Evolutionary conservation across 1,284 basidiomycete species (phyloP).

Genomic region (Hymenochaete sp.): DNA sequence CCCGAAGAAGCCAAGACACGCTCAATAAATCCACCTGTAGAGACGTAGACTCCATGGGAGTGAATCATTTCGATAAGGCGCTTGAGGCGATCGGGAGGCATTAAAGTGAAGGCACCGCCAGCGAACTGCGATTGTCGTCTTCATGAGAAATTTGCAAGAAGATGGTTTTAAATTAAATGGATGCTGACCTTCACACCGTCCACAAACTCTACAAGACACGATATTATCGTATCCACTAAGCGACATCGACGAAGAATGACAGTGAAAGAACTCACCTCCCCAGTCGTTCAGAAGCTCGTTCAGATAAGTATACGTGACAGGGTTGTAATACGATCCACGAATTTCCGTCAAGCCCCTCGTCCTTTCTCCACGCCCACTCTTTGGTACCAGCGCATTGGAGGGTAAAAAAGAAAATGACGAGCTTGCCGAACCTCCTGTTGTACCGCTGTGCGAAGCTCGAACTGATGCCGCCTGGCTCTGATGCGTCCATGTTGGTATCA

Average conservation of each 20-base stretch:
- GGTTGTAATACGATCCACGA: conserved; percentile 33
- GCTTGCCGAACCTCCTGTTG: conserved; percentile 7
- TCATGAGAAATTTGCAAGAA: too few relatives aligned
- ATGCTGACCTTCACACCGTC: conserved; percentile 34
- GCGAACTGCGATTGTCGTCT: conserved; percentile 32
- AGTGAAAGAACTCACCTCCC: conserved; percentile 24
- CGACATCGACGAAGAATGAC: too few relatives aligned
- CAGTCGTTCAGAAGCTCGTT: conserved; percentile 32
- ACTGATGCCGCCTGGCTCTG: too few relatives aligned
- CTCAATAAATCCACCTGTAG: conserved; percentile 38
- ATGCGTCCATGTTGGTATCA: too few relatives aligned
- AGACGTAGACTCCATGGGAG: conserved; percentile 34
- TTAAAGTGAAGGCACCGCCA: conserved; percentile 37
- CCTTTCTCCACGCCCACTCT: conserved; percentile 23
- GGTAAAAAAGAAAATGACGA: conserved; percentile 26
- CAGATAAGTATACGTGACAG: conserved; percentile 33
- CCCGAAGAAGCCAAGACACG: conserved; percentile 33
- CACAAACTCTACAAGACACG: conserved; percentile 29
- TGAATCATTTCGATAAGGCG: conserved; percentile 34
- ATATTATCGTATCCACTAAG: too few relatives aligned
- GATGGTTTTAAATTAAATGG: too few relatives aligned
- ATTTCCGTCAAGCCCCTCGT: conserved; percentile 33
- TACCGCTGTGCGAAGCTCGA: too few relatives aligned
- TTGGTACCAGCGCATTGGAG: conserved; percentile 26
- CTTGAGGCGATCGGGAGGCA: conserved; percentile 33